Evolutionary conservation across 2,329 filamentous ascomycete species (phyloP), one percentile per base, ranked within the genome.

Genomic region (Ophiostoma novo-ulmi): DNA sequence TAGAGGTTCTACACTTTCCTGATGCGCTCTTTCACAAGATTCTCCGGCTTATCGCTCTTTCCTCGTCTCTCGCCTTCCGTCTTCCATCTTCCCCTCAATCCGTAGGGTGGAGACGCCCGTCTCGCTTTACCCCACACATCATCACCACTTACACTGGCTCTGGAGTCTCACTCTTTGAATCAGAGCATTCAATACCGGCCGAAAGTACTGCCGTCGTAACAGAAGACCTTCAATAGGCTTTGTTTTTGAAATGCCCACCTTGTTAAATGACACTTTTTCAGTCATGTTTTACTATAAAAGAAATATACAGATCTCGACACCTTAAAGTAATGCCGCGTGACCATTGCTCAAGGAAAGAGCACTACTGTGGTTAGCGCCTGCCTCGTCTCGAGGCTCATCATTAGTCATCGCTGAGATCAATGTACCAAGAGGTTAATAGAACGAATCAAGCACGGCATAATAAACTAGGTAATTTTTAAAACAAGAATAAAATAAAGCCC

Each of bases 251-350:
- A 31, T 31, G 31, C 3, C 31, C 31, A 31, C 31, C 31, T 58
- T 20, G 7, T 20, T 20, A 3, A 48, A 48, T 48, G 20, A 55
- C 31, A 22, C n/a, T 58, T 58, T 63, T 76, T 75, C 17, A 48
- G 14, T 20, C 44, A 48, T 3, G 17, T 44, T 44, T 44, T 17
- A 3, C 17, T 7, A 48, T 20, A 7, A 17, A 48, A 48, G n/a
- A n/a, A 20, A 48, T 48, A 20, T 7, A 7, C 14, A 48, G 5
- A 20, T 48, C 4, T 48, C 38, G 38, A 39, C 6, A 11, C 38
- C 38, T 39, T 2, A 48, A 48, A 48, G 44, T 5, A 5, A 48
- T 48, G 44, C 44, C 17, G 44, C 17, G 14, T 48, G 44, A n/a
- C 44, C 17, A 14, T 48, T 48, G 14, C 5, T 48, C 3, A 48